Evolutionary conservation across 2,329 filamentous ascomycete genomes (phyloP).

Genomic region (Cadophora gregata): DNA sequence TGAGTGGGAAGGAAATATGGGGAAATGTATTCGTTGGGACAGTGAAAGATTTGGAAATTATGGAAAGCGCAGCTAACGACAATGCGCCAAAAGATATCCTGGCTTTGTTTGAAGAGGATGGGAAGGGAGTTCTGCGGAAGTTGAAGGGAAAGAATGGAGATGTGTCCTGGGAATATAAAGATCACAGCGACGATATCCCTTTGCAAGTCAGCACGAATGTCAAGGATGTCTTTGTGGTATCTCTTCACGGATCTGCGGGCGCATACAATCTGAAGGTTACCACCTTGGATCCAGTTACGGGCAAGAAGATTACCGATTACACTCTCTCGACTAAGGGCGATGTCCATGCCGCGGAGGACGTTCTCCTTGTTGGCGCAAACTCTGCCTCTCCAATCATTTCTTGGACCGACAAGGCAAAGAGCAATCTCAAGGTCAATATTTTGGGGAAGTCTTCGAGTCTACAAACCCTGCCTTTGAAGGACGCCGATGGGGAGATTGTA

Average conservation of each 20-base stretch:
- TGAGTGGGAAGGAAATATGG: slow-evolving; percentile 82
- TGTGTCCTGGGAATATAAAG: slow-evolving; percentile 79
- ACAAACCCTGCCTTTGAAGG: slow-evolving; percentile 58
- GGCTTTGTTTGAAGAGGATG: slow-evolving; percentile 65
- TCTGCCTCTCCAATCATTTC: slow-evolving; percentile 76
- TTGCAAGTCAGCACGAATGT: slow-evolving; percentile 76
- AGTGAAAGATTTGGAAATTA: slow-evolving; percentile 75
- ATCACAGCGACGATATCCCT: slow-evolving; percentile 71
- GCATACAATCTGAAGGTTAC: slow-evolving; percentile 80
- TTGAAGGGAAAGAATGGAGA: slow-evolving; percentile 75
- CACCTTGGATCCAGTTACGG: slow-evolving; percentile 74
- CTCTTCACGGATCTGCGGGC: slow-evolving; percentile 71
- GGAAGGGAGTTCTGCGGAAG: slow-evolving; percentile 66
- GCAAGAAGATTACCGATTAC: slow-evolving; percentile 74
- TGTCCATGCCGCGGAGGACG: slow-evolving; percentile 65
- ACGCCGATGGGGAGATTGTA: slow-evolving; percentile 57
- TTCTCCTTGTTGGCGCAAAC: slow-evolving; percentile 78
- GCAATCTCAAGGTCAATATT: slow-evolving; percentile 73
- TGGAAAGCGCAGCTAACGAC: slow-evolving; percentile 64
- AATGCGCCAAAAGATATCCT: slow-evolving; percentile 71
- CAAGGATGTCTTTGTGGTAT: slow-evolving; percentile 76
- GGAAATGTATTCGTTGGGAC: slow-evolving; percentile 63
- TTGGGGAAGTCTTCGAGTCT: slow-evolving; percentile 62
- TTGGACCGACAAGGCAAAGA: slow-evolving; percentile 70
- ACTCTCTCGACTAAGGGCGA: slow-evolving; percentile 77